These are phyloP conservation scores for Ceratocystis destructans DNA, from an alignment of 2,329 filamentous ascomycete species.

Conservation along the genomic window DNA sequence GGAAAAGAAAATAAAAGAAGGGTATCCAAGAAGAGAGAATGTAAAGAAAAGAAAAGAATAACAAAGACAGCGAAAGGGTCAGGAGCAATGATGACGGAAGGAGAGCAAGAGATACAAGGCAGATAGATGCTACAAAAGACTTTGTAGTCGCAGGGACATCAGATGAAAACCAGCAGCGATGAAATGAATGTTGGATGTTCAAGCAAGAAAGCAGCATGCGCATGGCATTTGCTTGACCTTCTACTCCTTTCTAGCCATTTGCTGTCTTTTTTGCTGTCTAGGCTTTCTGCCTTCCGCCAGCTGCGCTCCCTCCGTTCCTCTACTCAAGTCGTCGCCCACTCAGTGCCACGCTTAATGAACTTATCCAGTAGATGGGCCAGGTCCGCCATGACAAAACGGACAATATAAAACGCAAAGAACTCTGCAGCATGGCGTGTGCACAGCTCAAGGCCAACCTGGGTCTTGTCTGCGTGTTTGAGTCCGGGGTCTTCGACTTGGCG, in stretches of 20 bases:
- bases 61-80: neutral
- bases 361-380: slow-evolving; percentile 80
- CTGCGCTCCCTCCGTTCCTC: neutral
- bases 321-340: slow-evolving; percentile 57
- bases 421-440: slow-evolving; percentile 88
- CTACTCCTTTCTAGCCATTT: too few relatives aligned
- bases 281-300: neutral
- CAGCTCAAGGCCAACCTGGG: slow-evolving; percentile 87
- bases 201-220: too few relatives aligned
- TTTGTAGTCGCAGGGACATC: too few relatives aligned
- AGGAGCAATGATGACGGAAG: neutral
- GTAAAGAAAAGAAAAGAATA: neutral
- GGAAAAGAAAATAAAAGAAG: neutral
- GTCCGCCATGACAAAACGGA: slow-evolving; percentile 84
- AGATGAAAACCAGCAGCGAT: too few relatives aligned
- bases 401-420: slow-evolving; percentile 95
- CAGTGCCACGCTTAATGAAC: slow-evolving; percentile 88
- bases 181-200: too few relatives aligned
- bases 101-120: neutral
- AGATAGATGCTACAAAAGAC: neutral
- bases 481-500: slow-evolving; percentile 93
- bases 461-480: slow-evolving; percentile 78
- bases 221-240: too few relatives aligned
- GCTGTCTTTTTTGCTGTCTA: neutral
- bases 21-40: slow-evolving; percentile 10